Base-by-base conservation (phyloP, 352 stramenopile genomes). In the Phytopythium litorale region DNA sequence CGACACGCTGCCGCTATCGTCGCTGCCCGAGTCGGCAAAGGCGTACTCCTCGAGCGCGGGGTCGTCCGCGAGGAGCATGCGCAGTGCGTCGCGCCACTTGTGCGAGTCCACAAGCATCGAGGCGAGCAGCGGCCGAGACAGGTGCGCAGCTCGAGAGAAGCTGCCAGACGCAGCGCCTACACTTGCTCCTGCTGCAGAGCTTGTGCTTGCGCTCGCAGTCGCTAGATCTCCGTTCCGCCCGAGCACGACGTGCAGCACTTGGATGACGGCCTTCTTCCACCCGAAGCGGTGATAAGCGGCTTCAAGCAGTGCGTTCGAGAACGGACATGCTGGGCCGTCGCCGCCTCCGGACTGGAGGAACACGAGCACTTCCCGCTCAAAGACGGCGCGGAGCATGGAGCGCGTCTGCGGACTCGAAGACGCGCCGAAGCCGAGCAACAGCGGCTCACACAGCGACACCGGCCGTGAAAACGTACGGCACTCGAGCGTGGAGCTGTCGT, bases 41-140 rank as follows among this genome's bases (percentile, higher is more conserved):
- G 78, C 79, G 58, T 91, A 92, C 68, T 92, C 79, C 70, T 89
- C 79, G 2, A 92, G 60, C 13, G 68, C 72, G 19, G 81, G 83
- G 19, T 91, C 81, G 45, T 68, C 64, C 7, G 63, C 57, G 15
- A 89, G 67, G 13, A 81, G 84, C 2, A 84, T 55, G 6, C 79
- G 71, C 7, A 91, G 49, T 4, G 81, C 79, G 23, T 84, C 79
- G 61, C 76, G 68, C 78, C 79, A 90, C 38, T 77, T 73, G 57
- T 87, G 73, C 0, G 72, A 55, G 30, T 87, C 71, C 16, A 87
- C 58, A 23, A 89, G 72, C 40, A 91, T 68, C 9, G 83, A 88
- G 7, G 66, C 60, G 28, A 89, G 48, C 19, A 78, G 30, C 19
- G 66, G n/a, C 9, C 69, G 48, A 3, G 78, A 82, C 25, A 91